Base-by-base conservation (phyloP, 2,329 filamentous ascomycete genomes). In the Albifimbria verrucaria region DNA sequence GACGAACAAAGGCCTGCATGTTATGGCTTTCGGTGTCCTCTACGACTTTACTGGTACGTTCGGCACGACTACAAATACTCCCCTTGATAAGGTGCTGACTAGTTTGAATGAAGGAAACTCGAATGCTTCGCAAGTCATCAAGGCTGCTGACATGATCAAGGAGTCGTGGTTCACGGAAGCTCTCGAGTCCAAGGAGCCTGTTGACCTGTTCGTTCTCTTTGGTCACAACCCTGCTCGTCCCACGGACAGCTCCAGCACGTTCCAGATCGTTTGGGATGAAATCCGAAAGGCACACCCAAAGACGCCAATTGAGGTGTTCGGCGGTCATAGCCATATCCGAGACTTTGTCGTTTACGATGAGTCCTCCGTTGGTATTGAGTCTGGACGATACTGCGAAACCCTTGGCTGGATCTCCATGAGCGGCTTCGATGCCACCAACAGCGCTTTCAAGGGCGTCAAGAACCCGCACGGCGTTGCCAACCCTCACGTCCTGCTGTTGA, bases 301-400 rank as follows among this genome's bases (percentile, higher is more conserved):
- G 15, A 81, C 78, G 2, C 85, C 85, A 0, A 79, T 88, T 46
- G 83, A 87, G 64, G 77, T 83, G 50, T 85, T 89, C 57, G 85
- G 84, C 20, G 85, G 84, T 10, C 85, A 87, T 67, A 79, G 74
- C 36, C 85, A 87, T 62, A 79, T 86, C 55, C 80, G 86, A 17
- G 85, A 89, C 63, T 86, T 87, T 63, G 76, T 76, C 18, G 79
- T 86, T 2, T 86, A 82, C 56, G 85, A 89, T 62, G 76, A 81
- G 52, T 78, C 77, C 59, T 78, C 81, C 6, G 83, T 84, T 4
- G 83, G 77, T 0, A 72, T 88, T 9, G 84, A 86, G 59, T 82
- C 83, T 3, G 84, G 82, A 6, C 77, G 82, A 50, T 88, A 87
- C 67, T 88, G 85, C 63, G 85, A 89, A 69, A 88, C 85, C 2